Evolutionary conservation across 441 rosid genomes (phyloP).

Genomic region (Viola pubescens): DNA sequence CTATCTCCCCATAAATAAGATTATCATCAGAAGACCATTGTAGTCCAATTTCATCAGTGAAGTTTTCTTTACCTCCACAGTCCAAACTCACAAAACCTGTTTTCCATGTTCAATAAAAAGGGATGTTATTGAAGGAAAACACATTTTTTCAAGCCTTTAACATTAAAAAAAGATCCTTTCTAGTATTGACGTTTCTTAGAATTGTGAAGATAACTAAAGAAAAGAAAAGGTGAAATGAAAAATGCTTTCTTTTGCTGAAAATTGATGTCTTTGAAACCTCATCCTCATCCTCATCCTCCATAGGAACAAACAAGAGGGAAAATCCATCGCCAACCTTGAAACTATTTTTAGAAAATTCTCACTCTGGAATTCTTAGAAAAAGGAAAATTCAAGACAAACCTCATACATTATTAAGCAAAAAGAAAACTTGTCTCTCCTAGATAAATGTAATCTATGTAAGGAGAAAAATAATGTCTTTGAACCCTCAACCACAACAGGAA

Average conservation of each 20-base stretch:
- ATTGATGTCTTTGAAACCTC: neutral
- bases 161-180: neutral
- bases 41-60: slow-evolving; percentile 75
- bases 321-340: neutral
- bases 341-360: neutral
- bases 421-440: neutral
- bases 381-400: neutral
- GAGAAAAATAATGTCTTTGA: slow-evolving; percentile 4
- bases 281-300: neutral
- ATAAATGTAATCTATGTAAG: neutral
- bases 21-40: slow-evolving; percentile 65
- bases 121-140: slow-evolving; percentile 7
- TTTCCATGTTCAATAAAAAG: slow-evolving; percentile 16
- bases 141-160: neutral
- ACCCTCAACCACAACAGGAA: neutral
- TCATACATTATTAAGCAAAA: neutral
- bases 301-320: neutral
- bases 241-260: neutral
- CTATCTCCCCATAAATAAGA: slow-evolving; percentile 54
- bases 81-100: slow-evolving; percentile 91
- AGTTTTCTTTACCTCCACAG: slow-evolving; percentile 72
- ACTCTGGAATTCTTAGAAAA: neutral
- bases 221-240: neutral
- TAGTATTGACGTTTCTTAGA: too few relatives aligned
- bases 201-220: neutral